These are phyloP conservation scores for Pontederia crassipes DNA, from an alignment of 176 grass and related monocot species.

Conservation along the genomic window DNA sequence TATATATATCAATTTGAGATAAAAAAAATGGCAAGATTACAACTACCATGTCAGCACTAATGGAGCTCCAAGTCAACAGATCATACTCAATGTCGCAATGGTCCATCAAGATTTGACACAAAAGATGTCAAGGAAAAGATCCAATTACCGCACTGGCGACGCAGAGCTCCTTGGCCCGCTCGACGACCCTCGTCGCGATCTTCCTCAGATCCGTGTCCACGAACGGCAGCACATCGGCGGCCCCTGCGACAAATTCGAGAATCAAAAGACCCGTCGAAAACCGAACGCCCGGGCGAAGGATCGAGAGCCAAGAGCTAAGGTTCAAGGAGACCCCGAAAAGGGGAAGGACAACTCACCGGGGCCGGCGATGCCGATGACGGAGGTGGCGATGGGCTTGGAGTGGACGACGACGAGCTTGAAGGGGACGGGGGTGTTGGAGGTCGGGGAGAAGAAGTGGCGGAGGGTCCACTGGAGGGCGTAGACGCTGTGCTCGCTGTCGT, in stretches of 20 bases:
- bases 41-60: no score
- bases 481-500: slow-evolving; percentile 89
- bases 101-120: not conserved
- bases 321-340: not conserved
- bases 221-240: slow-evolving; percentile 49
- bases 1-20: no score
- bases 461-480: slow-evolving; percentile 90
- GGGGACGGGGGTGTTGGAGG: not conserved
- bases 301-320: not conserved
- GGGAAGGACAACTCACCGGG: slow-evolving; percentile 22
- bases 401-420: slow-evolving; percentile 72
- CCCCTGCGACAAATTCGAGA: slow-evolving; percentile 23
- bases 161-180: slow-evolving; percentile 56
- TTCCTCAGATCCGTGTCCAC: slow-evolving; percentile 57
- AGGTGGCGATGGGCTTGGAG: slow-evolving; percentile 44
- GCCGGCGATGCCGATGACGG: slow-evolving; percentile 56
- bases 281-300: not conserved
- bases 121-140: not conserved
- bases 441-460: slow-evolving; percentile 61
- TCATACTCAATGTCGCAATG: no score
- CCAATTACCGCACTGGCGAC: not conserved
- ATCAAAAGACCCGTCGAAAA: not conserved
- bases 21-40: no score
- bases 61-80: no score
- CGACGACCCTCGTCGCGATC: slow-evolving; percentile 35